These are phyloP conservation scores for Mycena alexandri DNA, from an alignment of 768 basidiomycete genomes.

Conservation along the genomic window DNA sequence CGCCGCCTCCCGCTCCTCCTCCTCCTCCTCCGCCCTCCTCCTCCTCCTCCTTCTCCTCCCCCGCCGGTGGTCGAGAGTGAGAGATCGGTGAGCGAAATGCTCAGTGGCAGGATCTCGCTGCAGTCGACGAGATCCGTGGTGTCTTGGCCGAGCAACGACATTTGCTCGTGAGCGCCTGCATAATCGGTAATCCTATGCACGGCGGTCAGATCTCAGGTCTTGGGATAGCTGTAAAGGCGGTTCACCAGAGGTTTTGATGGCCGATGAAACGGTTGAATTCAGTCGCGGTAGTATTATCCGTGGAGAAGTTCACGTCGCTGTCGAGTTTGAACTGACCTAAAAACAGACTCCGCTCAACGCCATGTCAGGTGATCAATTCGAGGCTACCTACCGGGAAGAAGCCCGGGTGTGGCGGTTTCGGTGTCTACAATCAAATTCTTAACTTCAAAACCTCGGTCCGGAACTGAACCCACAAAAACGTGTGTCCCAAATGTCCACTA, in stretches of 20 bases:
- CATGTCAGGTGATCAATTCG: too few species aligned
- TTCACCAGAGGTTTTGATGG: slow-evolving; percentile 29
- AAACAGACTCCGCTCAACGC: not conserved
- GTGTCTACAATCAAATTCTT: not conserved
- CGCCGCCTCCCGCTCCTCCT: not conserved
- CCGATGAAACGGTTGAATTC: slow-evolving; percentile 34
- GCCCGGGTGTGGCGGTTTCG: not conserved
- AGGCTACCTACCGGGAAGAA: not conserved
- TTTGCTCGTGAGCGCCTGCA: slow-evolving; percentile 26
- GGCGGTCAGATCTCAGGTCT: too few species aligned
- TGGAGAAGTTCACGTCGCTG: slow-evolving; percentile 31
- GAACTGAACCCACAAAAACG: slow-evolving; percentile 27
- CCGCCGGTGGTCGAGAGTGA: slow-evolving; percentile 7
- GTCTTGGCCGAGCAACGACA: slow-evolving; percentile 29
- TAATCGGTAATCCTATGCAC: slow-evolving; percentile 29
- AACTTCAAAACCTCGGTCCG: too few species aligned
- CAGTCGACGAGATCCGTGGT: slow-evolving; percentile 25
- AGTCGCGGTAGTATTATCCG: slow-evolving; percentile 21
- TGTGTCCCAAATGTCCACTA: slow-evolving; percentile 28
- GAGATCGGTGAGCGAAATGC: slow-evolving; percentile 23
- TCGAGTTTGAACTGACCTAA: slow-evolving; percentile 21
- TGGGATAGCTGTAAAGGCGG: not conserved
- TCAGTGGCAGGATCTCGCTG: slow-evolving; percentile 32
- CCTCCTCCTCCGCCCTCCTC: not conserved
- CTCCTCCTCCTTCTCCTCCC: not conserved